Evolutionary conservation across 768 basidiomycete species (phyloP).

Genomic region (Russula vinacea): DNA sequence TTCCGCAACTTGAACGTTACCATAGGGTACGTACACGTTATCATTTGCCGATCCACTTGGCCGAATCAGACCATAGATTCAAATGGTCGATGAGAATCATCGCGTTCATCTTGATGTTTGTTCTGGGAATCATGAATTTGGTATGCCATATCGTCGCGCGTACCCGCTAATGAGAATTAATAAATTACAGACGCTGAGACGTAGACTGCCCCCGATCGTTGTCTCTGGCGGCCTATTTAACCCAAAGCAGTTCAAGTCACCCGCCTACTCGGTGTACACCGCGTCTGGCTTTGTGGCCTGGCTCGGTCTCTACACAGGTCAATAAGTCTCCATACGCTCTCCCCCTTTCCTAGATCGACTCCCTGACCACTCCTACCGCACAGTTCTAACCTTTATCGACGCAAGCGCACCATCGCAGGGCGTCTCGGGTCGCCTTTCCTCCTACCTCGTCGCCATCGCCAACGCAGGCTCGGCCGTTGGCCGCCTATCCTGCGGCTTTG

Average conservation of each 20-base stretch:
- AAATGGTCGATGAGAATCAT: slow-evolving; percentile 72
- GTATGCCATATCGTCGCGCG: slow-evolving; percentile 33
- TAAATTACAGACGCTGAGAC: slow-evolving; percentile 35
- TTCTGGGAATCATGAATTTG: slow-evolving; percentile 55
- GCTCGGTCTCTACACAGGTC: slow-evolving; percentile 61
- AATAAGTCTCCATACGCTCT: slow-evolving; percentile 1
- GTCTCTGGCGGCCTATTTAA: slow-evolving; percentile 59
- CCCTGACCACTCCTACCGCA: slow-evolving; percentile 2
- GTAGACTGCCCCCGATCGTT: slow-evolving; percentile 54
- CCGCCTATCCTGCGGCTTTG: slow-evolving; percentile 50
- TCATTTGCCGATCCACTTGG: background rate
- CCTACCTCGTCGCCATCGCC: slow-evolving; percentile 65
- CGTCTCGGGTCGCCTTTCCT: slow-evolving; percentile 48
- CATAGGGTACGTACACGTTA: slow-evolving; percentile 47
- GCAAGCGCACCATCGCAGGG: slow-evolving; percentile 53
- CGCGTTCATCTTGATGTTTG: slow-evolving; percentile 56
- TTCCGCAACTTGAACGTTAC: slow-evolving; percentile 51
- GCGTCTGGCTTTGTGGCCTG: slow-evolving; percentile 53
- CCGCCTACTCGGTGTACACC: slow-evolving; percentile 57
- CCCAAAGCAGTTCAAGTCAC: slow-evolving; percentile 51
- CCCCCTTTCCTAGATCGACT: background rate
- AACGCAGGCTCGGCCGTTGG: slow-evolving; percentile 66
- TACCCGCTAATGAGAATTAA: slow-evolving; percentile 4
- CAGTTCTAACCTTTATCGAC: slow-evolving; percentile 68
- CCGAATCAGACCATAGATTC: slow-evolving; percentile 46